Evolutionary conservation across 345 rosid genomes (phyloP).

Genomic region (Toxicodendron radicans): DNA sequence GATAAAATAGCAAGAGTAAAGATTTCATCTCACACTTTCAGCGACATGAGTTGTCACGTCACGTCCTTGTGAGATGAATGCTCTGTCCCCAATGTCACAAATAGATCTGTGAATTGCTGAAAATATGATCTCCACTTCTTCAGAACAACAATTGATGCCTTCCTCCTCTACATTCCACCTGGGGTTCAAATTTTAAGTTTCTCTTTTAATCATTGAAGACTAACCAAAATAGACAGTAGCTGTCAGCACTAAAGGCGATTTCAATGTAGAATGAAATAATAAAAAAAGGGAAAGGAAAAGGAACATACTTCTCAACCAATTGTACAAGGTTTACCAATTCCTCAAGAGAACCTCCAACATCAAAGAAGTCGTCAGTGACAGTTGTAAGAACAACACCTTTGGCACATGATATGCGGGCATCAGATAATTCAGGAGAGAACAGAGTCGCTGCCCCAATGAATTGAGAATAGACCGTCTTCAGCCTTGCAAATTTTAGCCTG

Average conservation of each 20-base stretch:
- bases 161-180: constrained; percentile 60
- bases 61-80: constrained; percentile 62
- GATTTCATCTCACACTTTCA: constrained; percentile 45
- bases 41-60: constrained; percentile 47
- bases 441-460: constrained; percentile 77
- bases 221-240: constrained; percentile 7
- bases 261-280: not conserved
- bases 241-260: not conserved
- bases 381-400: constrained; percentile 85
- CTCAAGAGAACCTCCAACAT: constrained; percentile 77
- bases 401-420: constrained; percentile 90
- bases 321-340: constrained; percentile 68
- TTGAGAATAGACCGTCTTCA: constrained; percentile 71
- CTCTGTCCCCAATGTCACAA: constrained; percentile 66
- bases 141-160: constrained; percentile 54
- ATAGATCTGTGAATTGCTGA: constrained; percentile 64
- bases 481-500: constrained; percentile 74
- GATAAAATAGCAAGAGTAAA: not conserved
- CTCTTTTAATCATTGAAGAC: constrained; percentile 17
- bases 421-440: constrained; percentile 60
- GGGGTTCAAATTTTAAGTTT: constrained; percentile 17
- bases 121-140: constrained; percentile 75
- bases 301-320: constrained; percentile 54
- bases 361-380: constrained; percentile 84
- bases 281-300: constrained; percentile 2